Conservation (phyloP, 1,139 yeast genomes). For the Taphrina pruni region DNA sequence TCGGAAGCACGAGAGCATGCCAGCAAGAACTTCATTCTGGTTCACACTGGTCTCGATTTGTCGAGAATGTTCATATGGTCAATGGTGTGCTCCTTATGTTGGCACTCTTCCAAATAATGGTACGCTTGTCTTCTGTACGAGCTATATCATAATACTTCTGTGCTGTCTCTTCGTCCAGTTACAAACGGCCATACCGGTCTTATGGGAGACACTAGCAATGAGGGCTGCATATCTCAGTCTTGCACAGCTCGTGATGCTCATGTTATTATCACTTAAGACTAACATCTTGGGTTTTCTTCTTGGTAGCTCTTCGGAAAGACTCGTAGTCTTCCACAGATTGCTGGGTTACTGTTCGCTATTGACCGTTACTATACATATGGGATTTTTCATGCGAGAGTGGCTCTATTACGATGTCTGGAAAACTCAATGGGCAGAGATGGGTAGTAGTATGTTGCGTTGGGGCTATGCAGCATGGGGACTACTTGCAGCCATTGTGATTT, state of each 20-base stretch:
- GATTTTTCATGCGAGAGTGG: conserved; percentile 45
- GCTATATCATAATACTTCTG: conserved; percentile 11
- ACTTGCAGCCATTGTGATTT: conserved; percentile 45
- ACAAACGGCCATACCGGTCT: conserved; percentile 7
- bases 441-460: conserved; percentile 40
- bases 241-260: conserved; percentile 47
- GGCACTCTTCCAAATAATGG: conserved; percentile 23
- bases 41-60: conserved; percentile 13
- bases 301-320: conserved; percentile 44
- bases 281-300: conserved; percentile 44
- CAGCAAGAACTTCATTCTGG: conserved; percentile 3
- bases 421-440: conserved; percentile 42
- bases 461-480: conserved; percentile 47
- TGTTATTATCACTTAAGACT: conserved; percentile 45
- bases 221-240: conserved; percentile 47
- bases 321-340: conserved; percentile 47
- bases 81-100: conserved; percentile 2
- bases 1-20: neutral
- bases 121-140: conserved; percentile 4
- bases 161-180: conserved; percentile 16
- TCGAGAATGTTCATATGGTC: conserved; percentile 27
- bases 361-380: conserved; percentile 47
- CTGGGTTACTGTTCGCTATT: conserved; percentile 46
- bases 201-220: conserved; percentile 37
- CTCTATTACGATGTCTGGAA: conserved; percentile 42